Percentiles rank a stretch among this genome's conserved stretches.
These are phyloP conservation scores for Cryphonectria radicalis DNA, from an alignment of 2,329 filamentous ascomycete genomes.

Conservation along the genomic window DNA sequence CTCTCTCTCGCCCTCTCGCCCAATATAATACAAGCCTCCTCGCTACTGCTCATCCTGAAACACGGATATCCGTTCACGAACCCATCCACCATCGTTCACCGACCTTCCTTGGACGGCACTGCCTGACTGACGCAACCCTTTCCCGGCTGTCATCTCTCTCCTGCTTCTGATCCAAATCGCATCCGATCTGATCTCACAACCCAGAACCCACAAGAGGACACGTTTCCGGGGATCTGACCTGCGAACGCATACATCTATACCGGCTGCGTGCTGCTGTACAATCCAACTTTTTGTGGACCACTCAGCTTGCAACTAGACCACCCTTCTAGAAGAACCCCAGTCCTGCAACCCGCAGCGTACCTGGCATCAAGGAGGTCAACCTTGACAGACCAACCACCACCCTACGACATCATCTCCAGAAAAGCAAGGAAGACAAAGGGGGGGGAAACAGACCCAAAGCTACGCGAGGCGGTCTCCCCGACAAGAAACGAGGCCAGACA, in stretches of 20 bases:
- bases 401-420: constrained; percentile 7
- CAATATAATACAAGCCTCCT: not conserved
- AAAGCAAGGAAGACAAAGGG: constrained; percentile 3
- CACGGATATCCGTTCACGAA: constrained; percentile 16
- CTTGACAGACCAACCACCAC: constrained; percentile 22
- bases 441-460: not conserved
- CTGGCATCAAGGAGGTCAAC: constrained; percentile 26
- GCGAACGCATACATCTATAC: not conserved
- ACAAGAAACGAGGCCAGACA: constrained; percentile 14
- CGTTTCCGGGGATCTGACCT: constrained; percentile 1
- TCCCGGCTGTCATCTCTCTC: constrained; percentile 11
- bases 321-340: constrained; percentile 26
- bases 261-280: constrained; percentile 18
- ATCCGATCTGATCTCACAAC: constrained; percentile 13
- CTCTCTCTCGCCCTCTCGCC: not conserved
- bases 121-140: constrained; percentile 1
- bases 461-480: not conserved
- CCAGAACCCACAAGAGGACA: constrained; percentile 8
- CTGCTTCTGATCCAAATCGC: constrained; percentile 4
- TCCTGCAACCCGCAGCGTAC: constrained; percentile 30
- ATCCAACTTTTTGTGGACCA: constrained; percentile 21
- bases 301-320: constrained; percentile 26
- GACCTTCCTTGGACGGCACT: not conserved
- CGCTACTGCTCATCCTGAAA: constrained; percentile 21
- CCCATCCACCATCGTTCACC: constrained; percentile 1